phyloP scores from a whole-genome alignment of 176 grass and related monocot genomes.

The Chloris gayana region DNA sequence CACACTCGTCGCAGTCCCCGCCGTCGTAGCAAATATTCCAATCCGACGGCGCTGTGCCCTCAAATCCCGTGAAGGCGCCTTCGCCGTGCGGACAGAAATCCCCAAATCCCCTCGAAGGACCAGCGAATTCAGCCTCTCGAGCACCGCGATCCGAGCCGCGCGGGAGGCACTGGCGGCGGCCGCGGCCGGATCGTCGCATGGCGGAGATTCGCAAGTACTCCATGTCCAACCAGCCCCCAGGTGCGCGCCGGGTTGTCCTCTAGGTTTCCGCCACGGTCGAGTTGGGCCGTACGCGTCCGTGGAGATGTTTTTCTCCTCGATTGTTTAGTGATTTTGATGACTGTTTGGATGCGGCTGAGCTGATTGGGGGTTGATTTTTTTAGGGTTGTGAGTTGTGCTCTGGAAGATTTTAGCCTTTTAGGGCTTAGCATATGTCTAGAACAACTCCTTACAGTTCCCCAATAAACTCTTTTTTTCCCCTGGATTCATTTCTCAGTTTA shows the following conservation, averaged over 20 bases:
- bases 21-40: conserved; percentile 57
- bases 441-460: background rate
- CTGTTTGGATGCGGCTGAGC: background rate
- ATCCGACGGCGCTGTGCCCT: conserved; percentile 48
- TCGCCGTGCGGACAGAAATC: conserved; percentile 41
- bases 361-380: conserved; percentile 7
- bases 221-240: conserved; percentile 51
- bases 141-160: background rate
- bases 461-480: background rate
- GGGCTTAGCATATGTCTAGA: background rate
- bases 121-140: conserved; percentile 5
- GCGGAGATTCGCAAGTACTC: conserved; percentile 52
- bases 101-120: conserved; percentile 33
- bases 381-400: background rate
- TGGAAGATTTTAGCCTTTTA: conserved; percentile 22
- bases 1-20: conserved; percentile 24
- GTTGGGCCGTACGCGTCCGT: conserved; percentile 15
- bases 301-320: background rate
- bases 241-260: conserved; percentile 16
- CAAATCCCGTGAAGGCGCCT: conserved; percentile 39
- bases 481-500: conserved; percentile 5
- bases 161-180: background rate
- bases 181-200: conserved; percentile 47
- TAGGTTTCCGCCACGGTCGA: background rate
- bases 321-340: background rate